Conservation (phyloP, 192 early-diverging fungal species). For the Diversispora epigaea region DNA sequence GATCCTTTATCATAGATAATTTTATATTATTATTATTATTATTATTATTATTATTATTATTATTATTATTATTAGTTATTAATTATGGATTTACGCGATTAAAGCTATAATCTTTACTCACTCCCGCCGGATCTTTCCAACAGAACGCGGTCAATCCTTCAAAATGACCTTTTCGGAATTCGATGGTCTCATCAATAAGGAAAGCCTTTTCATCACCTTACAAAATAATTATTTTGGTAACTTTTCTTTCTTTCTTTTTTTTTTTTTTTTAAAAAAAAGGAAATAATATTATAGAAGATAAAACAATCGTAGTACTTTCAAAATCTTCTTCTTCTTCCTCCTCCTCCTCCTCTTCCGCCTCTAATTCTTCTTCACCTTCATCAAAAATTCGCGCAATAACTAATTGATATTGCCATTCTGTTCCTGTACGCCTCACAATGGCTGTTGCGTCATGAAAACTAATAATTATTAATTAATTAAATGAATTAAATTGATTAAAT, state of each 20-base stretch:
- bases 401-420: constrained; percentile 70
- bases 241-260: too few relatives aligned
- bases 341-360: constrained; percentile 52
- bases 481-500: not conserved
- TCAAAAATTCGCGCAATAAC: constrained; percentile 72
- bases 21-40: too few relatives aligned
- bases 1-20: constrained; percentile 35
- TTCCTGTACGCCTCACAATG: constrained; percentile 65
- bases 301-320: not conserved
- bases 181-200: constrained; percentile 60
- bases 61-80: constrained; percentile 12
- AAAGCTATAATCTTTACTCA: constrained; percentile 20
- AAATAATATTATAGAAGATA: too few relatives aligned
- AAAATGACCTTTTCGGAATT: constrained; percentile 44
- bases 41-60: not conserved
- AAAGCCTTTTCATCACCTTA: constrained; percentile 61
- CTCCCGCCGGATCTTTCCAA: constrained; percentile 57
- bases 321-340: constrained; percentile 7
- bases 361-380: constrained; percentile 70
- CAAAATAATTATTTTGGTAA: too few relatives aligned
- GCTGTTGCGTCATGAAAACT: constrained; percentile 68
- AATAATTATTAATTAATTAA: not conserved
- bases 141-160: constrained; percentile 43
- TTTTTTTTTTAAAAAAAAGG: too few relatives aligned
- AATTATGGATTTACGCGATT: not conserved